phyloP scores from a whole-genome alignment of 2,329 filamentous ascomycete genomes.

The Cordyceps cateniannulata region DNA sequence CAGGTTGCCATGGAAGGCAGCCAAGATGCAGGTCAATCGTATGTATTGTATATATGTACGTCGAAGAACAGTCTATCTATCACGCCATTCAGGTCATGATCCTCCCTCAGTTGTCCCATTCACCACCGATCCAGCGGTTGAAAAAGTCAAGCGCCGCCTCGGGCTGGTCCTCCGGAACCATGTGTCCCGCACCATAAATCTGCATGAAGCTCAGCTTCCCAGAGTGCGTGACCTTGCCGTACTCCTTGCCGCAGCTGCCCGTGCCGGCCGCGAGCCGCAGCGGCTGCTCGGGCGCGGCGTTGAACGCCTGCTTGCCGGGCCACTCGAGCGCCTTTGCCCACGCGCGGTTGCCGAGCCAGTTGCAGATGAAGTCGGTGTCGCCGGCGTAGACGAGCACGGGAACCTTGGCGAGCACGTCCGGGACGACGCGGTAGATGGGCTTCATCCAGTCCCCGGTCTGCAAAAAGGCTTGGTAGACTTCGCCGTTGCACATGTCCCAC shows the following conservation, averaged over 20 bases:
- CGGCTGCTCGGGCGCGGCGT: constrained; percentile 61
- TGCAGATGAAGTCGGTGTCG: constrained; percentile 86
- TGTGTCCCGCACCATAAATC: constrained; percentile 15
- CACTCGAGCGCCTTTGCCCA: constrained; percentile 95
- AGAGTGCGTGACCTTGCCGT: constrained; percentile 12
- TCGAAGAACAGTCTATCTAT: background rate
- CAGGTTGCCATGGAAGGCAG: background rate
- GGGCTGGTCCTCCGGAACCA: constrained; percentile 15
- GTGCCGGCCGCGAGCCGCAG: constrained; percentile 47
- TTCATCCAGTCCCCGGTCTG: constrained; percentile 99
- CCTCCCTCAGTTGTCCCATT: constrained; percentile 12
- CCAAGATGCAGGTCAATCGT: background rate
- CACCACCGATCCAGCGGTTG: constrained; percentile 16
- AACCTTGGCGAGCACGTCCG: constrained; percentile 79
- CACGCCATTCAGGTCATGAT: background rate
- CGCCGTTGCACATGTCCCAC: constrained; percentile 97
- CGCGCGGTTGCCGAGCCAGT: constrained; percentile 97
- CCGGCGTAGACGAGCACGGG: constrained; percentile 92
- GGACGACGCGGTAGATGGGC: constrained; percentile 88
- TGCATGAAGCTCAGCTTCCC: constrained; percentile 15
- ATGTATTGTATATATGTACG: background rate
- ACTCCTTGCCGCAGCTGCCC: constrained; percentile 24
- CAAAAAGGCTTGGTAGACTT: constrained; percentile 97
- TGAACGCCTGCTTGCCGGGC: constrained; percentile 77
- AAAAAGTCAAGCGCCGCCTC: constrained; percentile 13